Conservation (phyloP, 2,329 filamentous ascomycete species). For the Colletotrichum brevisporum region DNA sequence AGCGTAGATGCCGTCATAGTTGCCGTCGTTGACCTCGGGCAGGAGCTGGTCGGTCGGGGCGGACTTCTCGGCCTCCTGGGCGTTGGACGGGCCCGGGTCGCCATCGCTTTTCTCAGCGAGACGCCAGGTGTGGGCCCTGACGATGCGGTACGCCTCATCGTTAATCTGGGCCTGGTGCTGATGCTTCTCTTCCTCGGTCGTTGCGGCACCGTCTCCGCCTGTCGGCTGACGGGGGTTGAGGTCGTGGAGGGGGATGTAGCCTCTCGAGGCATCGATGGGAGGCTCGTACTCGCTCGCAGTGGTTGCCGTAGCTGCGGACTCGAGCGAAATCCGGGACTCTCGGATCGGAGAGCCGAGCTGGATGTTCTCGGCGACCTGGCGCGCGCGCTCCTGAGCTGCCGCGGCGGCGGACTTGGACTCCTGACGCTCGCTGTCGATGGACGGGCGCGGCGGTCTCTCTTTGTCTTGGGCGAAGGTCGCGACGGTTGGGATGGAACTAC, state of each 20-base stretch:
- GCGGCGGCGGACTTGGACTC: conserved; percentile 50
- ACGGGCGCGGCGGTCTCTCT: conserved; percentile 6
- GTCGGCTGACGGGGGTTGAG: conserved; percentile 43
- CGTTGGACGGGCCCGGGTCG: conserved; percentile 33
- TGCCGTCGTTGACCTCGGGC: conserved; percentile 55
- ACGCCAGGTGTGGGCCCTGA: conserved; percentile 57
- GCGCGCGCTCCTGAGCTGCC: conserved; percentile 60
- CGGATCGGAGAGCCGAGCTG: conserved; percentile 53
- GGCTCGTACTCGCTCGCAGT: conserved; percentile 47
- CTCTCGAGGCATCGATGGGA: conserved; percentile 41
- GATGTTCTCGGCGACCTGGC: conserved; percentile 57
- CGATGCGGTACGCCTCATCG: conserved; percentile 58
- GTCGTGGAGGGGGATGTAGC: conserved; percentile 50
- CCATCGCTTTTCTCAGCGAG: conserved; percentile 30
- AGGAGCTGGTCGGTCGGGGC: conserved; percentile 28
- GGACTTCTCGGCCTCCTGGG: conserved; percentile 15
- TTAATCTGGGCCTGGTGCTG: conserved; percentile 47
- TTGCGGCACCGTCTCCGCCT: conserved; percentile 13
- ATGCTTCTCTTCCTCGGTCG: conserved; percentile 37
- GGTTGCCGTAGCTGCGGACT: conserved; percentile 50
- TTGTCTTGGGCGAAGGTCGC: conserved; percentile 26
- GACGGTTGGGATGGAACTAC: conserved; percentile 52
- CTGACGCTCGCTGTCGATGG: conserved; percentile 43
- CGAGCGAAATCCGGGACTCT: conserved; percentile 53
- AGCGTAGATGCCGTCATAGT: conserved; percentile 57